Conservation (phyloP, 345 rosid genomes). For the Moricandia arvensis region DNA sequence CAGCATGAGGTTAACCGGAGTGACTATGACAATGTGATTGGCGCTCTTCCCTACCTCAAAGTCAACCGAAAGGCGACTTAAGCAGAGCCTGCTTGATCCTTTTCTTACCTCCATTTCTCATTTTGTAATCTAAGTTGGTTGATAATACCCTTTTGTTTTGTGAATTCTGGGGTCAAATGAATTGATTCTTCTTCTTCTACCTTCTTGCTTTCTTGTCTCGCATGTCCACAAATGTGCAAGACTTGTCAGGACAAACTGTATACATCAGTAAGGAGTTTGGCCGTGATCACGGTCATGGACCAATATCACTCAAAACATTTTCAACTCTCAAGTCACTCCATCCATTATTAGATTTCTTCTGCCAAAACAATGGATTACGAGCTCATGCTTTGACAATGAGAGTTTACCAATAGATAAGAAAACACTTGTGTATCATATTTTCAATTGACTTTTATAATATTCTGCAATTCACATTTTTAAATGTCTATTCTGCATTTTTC, state of each 20-base stretch:
- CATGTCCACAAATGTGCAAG: background rate
- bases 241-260: background rate
- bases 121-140: conserved; percentile 19
- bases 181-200: conserved; percentile 19
- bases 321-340: too few species aligned
- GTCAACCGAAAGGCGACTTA: conserved; percentile 75
- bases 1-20: conserved; percentile 70
- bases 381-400: too few species aligned
- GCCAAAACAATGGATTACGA: too few species aligned
- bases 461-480: too few species aligned
- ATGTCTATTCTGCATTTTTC: too few species aligned
- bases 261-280: background rate
- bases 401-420: too few species aligned
- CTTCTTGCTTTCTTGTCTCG: background rate
- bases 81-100: conserved; percentile 11
- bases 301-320: background rate
- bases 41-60: conserved; percentile 83
- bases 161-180: conserved; percentile 25
- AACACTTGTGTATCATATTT: too few species aligned
- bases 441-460: too few species aligned
- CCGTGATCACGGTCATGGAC: background rate
- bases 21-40: conserved; percentile 91
- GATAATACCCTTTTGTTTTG: conserved; percentile 16
- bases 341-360: too few species aligned
- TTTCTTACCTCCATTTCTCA: conserved; percentile 15